Percentiles rank a stretch among this genome's conserved stretches.
phyloP scores from a whole-genome alignment of 2,329 filamentous ascomycete species.

The Ophiostoma triangulosporum region DNA sequence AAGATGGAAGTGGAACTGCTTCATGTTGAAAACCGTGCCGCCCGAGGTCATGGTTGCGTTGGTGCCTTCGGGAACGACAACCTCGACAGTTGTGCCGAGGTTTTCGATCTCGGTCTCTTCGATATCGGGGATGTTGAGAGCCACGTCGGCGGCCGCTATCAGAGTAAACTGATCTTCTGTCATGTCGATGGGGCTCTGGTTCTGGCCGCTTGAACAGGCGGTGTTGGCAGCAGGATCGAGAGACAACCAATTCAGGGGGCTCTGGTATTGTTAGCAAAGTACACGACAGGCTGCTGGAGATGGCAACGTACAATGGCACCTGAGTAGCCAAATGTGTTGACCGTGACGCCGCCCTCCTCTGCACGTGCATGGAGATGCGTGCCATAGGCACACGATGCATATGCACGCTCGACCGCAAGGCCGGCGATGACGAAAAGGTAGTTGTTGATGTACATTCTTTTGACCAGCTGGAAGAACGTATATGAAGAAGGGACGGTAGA shows the following conservation, averaged over 20 bases:
- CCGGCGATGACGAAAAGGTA: background rate
- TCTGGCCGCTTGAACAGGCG: conserved; percentile 35
- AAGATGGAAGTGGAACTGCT: conserved; percentile 38
- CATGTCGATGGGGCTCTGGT: conserved; percentile 47
- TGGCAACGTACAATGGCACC: conserved; percentile 21
- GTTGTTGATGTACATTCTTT: background rate
- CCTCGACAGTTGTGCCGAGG: conserved; percentile 43
- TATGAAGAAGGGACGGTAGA: background rate
- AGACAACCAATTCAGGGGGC: conserved; percentile 23
- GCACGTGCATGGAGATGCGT: conserved; percentile 23
- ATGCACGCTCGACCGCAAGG: background rate
- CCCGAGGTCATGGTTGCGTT: conserved; percentile 23
- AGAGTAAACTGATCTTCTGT: conserved; percentile 22
- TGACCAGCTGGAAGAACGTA: background rate
- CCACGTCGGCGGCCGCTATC: conserved; percentile 20
- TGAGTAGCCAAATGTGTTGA: conserved; percentile 26
- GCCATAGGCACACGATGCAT: conserved; percentile 23
- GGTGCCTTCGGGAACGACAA: conserved; percentile 25
- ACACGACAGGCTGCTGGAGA: background rate
- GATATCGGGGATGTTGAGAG: conserved; percentile 28
- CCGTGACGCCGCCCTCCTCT: conserved; percentile 19
- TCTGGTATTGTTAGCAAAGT: conserved; percentile 9
- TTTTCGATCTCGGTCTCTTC: conserved; percentile 38
- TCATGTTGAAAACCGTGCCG: conserved; percentile 24
- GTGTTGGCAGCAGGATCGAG: conserved; percentile 27